phyloP scores from a whole-genome alignment of 352 stramenopile genomes.

The Globisporangium paroecandrum region DNA sequence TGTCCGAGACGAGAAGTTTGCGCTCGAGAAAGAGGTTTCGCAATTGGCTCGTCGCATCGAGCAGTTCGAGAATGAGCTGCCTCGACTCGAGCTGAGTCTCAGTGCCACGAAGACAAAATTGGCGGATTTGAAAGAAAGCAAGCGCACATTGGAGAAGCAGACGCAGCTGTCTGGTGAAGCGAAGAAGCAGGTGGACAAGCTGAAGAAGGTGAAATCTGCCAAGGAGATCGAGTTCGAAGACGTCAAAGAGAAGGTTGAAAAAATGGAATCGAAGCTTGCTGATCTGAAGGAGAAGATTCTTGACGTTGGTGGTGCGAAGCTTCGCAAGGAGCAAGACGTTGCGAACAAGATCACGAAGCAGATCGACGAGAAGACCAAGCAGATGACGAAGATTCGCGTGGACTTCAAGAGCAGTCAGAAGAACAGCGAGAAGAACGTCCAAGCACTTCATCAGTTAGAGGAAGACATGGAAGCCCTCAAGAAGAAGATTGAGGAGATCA shows the following conservation, averaged over 20 bases:
- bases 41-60: constrained; percentile 87
- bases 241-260: constrained; percentile 61
- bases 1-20: constrained; percentile 59
- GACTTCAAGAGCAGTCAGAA: constrained; percentile 85
- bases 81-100: constrained; percentile 88
- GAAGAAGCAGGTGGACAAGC: constrained; percentile 79
- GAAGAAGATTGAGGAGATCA: constrained; percentile 81
- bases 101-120: constrained; percentile 61
- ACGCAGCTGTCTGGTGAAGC: constrained; percentile 86
- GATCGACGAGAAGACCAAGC: constrained; percentile 88
- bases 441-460: constrained; percentile 56
- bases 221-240: constrained; percentile 87
- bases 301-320: constrained; percentile 90
- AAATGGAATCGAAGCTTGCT: constrained; percentile 77
- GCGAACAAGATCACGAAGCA: constrained; percentile 76
- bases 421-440: constrained; percentile 66
- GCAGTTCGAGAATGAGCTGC: constrained; percentile 85
- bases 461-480: constrained; percentile 75
- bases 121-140: constrained; percentile 57
- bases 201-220: constrained; percentile 79
- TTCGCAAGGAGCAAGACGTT: constrained; percentile 93
- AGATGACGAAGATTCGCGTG: constrained; percentile 82
- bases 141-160: constrained; percentile 77
- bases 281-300: constrained; percentile 95
- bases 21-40: constrained; percentile 83